Evolutionary conservation across 768 basidiomycete species (phyloP).

Genomic region (Hypholoma sublateritium): DNA sequence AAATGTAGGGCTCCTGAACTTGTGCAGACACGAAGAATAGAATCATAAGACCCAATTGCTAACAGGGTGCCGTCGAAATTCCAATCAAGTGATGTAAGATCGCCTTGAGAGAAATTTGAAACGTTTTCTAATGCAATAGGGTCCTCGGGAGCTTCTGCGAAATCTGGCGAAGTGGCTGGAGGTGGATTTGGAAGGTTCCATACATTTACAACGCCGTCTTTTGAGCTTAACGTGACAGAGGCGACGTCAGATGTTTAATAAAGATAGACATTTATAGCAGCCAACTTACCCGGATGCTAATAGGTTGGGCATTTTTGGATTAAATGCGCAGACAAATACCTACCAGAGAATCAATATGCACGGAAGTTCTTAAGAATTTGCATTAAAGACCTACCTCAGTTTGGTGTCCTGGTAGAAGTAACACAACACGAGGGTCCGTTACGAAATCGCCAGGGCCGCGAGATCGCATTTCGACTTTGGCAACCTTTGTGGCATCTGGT

Average conservation of each 20-base stretch:
- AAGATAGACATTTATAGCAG: not conserved
- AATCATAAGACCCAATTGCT: conserved; percentile 79
- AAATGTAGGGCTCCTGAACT: conserved; percentile 62
- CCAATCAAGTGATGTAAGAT: conserved; percentile 81
- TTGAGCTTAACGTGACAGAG: conserved; percentile 51
- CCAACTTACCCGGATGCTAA: conserved; percentile 70
- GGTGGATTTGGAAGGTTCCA: conserved; percentile 63
- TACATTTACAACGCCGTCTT: conserved; percentile 71
- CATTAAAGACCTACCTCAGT: conserved; percentile 45
- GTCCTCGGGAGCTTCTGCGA: conserved; percentile 29
- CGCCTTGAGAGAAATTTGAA: conserved; percentile 46
- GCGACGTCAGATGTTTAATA: conserved; percentile 1
- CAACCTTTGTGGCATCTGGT: conserved; percentile 17
- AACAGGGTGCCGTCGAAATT: conserved; percentile 69
- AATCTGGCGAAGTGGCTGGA: conserved; percentile 24
- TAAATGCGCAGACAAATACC: conserved; percentile 85
- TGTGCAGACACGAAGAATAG: conserved; percentile 67
- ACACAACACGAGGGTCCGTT: conserved; percentile 41
- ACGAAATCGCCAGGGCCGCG: conserved; percentile 40
- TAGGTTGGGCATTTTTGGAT: conserved; percentile 57
- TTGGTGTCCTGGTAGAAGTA: conserved; percentile 57
- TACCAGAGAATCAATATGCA: too few species aligned
- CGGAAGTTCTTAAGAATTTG: not conserved
- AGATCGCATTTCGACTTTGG: conserved; percentile 31
- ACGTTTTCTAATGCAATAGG: conserved; percentile 52